Base-by-base conservation (phyloP, 345 rosid species). In the Acer yangbiense region DNA sequence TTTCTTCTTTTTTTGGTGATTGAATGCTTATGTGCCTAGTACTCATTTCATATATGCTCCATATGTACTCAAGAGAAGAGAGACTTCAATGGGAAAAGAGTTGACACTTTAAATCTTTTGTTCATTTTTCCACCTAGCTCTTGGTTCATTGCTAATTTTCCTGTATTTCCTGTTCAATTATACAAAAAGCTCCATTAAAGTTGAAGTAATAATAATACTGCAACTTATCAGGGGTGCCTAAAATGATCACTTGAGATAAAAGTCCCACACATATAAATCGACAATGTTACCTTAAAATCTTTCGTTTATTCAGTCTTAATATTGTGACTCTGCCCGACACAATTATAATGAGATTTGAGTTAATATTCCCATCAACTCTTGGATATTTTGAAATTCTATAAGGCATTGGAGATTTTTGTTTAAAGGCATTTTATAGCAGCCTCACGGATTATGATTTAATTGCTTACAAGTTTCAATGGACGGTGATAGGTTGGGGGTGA, bases 401-500 rank as follows among this genome's bases (percentile, higher is more conserved):
- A 16, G 29, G 12, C 9, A 11, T 66, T 17, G 13, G 8, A 71
- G 29, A n/a, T 41, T 32, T 54, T 71, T 35, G 29, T 66, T 18
- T 39, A 11, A n/a, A 64, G 23, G n/a, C 23, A n/a, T 11, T 76
- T 16, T 29, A 27, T 35, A 69, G 61, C 18, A 68, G 43, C 67
- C 1, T 78, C 9, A 43, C 27, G 70, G 39, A 35, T 32, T 25
- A 7, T 52, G 11, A 29, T 44, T 17, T 35, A 23, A 50, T 35
- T 65, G 20, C 44, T 78, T 21, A 61, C 23, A 64, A 68, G 69
- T 27, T 71, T 46, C 46, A 1, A 43, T 50, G 62, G 21, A 44
- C 35, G 21, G 65, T 72, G 69, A 74, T 68, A 94, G 99, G 91
- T 94, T 79, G 97, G 95, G 83, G 98, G 99, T 16, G 98, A 96